Percentiles rank a stretch among this genome's conserved stretches.
Conservation (phyloP, 169 alveolate species). For the Cryptosporidium meleagridis region DNA sequence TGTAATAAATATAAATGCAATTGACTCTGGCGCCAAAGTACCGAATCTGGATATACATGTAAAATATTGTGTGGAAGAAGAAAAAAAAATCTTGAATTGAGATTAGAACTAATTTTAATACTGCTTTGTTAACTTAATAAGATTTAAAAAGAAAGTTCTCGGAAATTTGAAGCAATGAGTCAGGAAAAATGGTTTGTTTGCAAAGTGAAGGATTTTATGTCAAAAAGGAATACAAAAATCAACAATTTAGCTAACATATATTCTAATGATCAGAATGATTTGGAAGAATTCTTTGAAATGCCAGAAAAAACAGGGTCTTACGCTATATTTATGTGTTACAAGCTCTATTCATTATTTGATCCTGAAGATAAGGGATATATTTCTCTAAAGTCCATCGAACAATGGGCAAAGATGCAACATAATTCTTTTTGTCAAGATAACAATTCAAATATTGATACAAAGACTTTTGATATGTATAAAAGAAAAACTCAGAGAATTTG, state of each 20-base stretch:
- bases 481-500: constrained; percentile 15
- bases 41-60: constrained; percentile 35
- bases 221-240: constrained; percentile 29
- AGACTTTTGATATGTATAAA: constrained; percentile 14
- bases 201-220: constrained; percentile 13
- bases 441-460: neutral
- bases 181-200: constrained; percentile 42
- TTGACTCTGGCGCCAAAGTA: constrained; percentile 16
- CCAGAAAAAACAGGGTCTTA: neutral
- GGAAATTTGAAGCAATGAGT: constrained; percentile 7
- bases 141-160: neutral
- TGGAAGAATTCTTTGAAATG: constrained; percentile 31
- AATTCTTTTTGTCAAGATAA: neutral
- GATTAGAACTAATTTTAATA: neutral
- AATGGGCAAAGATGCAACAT: constrained; percentile 19
- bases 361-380: constrained; percentile 46
- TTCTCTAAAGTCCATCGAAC: constrained; percentile 23
- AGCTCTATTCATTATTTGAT: constrained; percentile 46
- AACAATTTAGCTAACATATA: neutral
- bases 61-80: neutral
- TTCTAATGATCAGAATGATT: neutral
- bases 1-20: neutral
- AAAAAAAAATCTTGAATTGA: neutral
- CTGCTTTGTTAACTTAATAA: neutral
- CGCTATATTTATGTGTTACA: constrained; percentile 23